These are phyloP conservation scores for Waltergamsia citrina DNA, from an alignment of 2,329 filamentous ascomycete species.

Conservation along the genomic window DNA sequence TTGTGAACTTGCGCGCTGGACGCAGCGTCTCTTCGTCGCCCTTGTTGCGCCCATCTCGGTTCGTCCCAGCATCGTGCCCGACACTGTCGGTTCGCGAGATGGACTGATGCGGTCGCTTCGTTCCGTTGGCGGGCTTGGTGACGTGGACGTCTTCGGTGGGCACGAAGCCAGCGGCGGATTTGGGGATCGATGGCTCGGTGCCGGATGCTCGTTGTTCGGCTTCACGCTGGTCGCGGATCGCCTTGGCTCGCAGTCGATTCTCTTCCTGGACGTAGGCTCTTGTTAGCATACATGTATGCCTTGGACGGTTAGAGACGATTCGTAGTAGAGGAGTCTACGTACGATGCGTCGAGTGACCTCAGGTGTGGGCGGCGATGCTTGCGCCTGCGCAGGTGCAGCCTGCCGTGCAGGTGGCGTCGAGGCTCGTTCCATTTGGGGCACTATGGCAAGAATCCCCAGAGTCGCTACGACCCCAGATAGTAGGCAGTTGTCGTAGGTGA, in stretches of 20 bases:
- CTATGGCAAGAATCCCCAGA: too few species aligned
- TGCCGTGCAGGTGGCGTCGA: conserved; percentile 5
- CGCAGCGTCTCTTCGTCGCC: conserved; percentile 46
- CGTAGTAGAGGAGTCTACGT: not conserved
- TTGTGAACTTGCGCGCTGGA: conserved; percentile 79
- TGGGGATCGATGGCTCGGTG: conserved; percentile 27
- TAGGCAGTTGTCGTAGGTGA: too few species aligned
- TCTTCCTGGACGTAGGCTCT: conserved; percentile 55
- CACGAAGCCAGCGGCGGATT: conserved; percentile 61
- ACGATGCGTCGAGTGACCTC: conserved; percentile 7
- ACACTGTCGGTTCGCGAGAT: conserved; percentile 32
- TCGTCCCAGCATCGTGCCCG: conserved; percentile 34
- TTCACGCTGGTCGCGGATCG: conserved; percentile 64
- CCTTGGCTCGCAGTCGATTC: conserved; percentile 81
- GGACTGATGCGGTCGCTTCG: conserved; percentile 60
- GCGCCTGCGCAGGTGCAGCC: not conserved
- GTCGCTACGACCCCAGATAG: too few species aligned
- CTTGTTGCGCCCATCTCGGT: conserved; percentile 56
- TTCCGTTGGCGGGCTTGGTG: conserved; percentile 29
- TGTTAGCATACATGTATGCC: not conserved
- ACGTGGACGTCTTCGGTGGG: conserved; percentile 54
- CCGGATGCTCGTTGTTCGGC: conserved; percentile 45
- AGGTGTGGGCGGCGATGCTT: conserved; percentile 6
- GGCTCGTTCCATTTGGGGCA: conserved; percentile 3
- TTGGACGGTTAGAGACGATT: too few species aligned